Evolutionary conservation across 1,284 basidiomycete genomes (phyloP).

Genomic region (Phlebopus sp.): DNA sequence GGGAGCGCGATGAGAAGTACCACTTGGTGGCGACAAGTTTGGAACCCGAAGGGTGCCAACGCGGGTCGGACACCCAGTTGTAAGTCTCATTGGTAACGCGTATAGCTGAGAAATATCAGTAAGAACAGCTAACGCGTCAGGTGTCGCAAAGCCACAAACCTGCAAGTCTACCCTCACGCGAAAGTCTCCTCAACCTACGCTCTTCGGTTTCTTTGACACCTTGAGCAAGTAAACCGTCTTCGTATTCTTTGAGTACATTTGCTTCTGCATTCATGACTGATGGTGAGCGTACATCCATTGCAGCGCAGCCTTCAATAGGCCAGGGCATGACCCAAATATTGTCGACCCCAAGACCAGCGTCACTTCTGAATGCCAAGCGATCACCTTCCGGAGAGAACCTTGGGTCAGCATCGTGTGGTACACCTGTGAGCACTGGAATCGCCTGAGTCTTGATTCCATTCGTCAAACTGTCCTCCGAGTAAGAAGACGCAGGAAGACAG

Average conservation of each 20-base stretch:
- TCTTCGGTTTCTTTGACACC: constrained; percentile 50
- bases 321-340: constrained; percentile 71
- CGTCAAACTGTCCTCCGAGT: constrained; percentile 26
- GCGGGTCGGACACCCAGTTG: constrained; percentile 63
- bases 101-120: constrained; percentile 38
- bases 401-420: constrained; percentile 68
- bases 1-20: constrained; percentile 59
- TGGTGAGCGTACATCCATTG: constrained; percentile 49
- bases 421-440: constrained; percentile 40
- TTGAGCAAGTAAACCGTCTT: constrained; percentile 47
- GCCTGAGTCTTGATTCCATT: constrained; percentile 20
- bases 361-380: constrained; percentile 61
- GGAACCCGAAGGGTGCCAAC: constrained; percentile 62
- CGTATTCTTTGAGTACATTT: constrained; percentile 34
- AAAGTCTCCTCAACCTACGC: constrained; percentile 47
- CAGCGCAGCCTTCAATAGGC: constrained; percentile 49
- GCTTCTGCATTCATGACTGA: constrained; percentile 18
- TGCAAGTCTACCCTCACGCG: constrained; percentile 55
- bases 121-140: constrained; percentile 2
- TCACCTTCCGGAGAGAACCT: constrained; percentile 67
- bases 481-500: constrained; percentile 52
- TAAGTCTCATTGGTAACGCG: constrained; percentile 73
- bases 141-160: constrained; percentile 37
- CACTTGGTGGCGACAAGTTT: constrained; percentile 71
- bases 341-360: constrained; percentile 67